Evolutionary conservation across 495 filamentous ascomycete genomes (phyloP).

Genomic region (Hypoxylon perforatum): DNA sequence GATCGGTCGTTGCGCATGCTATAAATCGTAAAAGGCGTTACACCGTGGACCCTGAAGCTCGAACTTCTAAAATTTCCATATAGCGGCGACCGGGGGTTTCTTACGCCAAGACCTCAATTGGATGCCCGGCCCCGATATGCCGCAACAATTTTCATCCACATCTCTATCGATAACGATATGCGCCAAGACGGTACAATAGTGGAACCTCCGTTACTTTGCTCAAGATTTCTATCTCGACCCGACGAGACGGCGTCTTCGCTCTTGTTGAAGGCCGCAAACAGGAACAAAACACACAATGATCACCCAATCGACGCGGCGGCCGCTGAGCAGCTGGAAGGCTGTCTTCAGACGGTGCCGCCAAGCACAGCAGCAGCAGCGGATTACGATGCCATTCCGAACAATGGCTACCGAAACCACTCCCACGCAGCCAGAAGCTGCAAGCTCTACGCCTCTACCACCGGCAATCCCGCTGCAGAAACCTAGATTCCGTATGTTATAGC

Average conservation of each 20-base stretch:
- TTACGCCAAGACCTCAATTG: conserved; percentile 14
- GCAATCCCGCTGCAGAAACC: background rate
- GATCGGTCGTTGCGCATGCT: background rate
- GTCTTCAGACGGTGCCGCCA: conserved; percentile 58
- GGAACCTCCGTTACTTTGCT: conserved; percentile 10
- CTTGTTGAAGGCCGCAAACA: background rate
- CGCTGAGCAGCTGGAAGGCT: conserved; percentile 73
- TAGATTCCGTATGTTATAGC: conserved; percentile 17
- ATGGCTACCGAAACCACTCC: conserved; percentile 50
- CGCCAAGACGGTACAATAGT: background rate
- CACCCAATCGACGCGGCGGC: conserved; percentile 67
- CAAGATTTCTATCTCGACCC: conserved; percentile 19
- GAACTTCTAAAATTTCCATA: conserved; percentile 36
- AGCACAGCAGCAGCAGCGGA: conserved; percentile 50
- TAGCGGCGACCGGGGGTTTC: background rate
- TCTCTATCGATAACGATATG: conserved; percentile 28
- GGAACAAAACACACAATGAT: conserved; percentile 63
- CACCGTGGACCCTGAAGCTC: background rate
- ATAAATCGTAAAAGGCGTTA: background rate
- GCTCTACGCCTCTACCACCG: conserved; percentile 27
- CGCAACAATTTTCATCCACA: conserved; percentile 41
- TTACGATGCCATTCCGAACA: conserved; percentile 42
- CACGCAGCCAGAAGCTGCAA: conserved; percentile 6
- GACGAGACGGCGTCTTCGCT: background rate
- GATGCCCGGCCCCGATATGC: background rate